Conservation (phyloP, 345 rosid species). For the Eucalyptus dawsonii region DNA sequence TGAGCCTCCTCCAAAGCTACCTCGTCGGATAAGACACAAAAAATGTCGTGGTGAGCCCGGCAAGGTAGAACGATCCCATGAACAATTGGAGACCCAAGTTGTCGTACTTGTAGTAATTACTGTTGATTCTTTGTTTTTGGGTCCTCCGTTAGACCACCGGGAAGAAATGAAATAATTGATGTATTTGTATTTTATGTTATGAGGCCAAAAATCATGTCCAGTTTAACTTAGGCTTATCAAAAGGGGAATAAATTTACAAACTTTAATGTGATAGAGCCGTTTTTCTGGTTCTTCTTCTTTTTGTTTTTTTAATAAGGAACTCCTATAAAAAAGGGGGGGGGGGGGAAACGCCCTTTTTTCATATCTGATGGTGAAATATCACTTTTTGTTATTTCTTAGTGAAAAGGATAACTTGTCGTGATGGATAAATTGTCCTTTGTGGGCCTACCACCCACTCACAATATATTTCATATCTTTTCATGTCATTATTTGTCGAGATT, state of each 20-base stretch:
- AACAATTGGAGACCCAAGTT: slow-evolving; percentile 71
- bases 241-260: neutral
- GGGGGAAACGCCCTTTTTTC: accelerated
- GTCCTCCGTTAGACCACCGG: slow-evolving; percentile 49
- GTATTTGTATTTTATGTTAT: neutral
- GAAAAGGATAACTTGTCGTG: neutral
- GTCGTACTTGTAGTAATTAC: slow-evolving; percentile 79
- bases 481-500: neutral
- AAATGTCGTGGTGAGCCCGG: slow-evolving; percentile 73
- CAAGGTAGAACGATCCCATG: slow-evolving; percentile 81
- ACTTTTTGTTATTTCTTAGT: neutral
- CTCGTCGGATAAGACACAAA: slow-evolving; percentile 72
- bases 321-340: no score
- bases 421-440: neutral
- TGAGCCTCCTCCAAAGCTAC: slow-evolving; percentile 50
- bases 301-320: neutral
- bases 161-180: neutral
- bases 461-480: neutral
- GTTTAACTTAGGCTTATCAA: neutral
- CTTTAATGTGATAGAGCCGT: neutral
- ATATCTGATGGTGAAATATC: neutral
- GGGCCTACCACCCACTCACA: neutral
- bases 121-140: slow-evolving; percentile 4
- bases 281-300: neutral
- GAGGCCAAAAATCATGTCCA: neutral